Base-by-base conservation (phyloP, 768 basidiomycete genomes). In the Cystoderma amianthinum region DNA sequence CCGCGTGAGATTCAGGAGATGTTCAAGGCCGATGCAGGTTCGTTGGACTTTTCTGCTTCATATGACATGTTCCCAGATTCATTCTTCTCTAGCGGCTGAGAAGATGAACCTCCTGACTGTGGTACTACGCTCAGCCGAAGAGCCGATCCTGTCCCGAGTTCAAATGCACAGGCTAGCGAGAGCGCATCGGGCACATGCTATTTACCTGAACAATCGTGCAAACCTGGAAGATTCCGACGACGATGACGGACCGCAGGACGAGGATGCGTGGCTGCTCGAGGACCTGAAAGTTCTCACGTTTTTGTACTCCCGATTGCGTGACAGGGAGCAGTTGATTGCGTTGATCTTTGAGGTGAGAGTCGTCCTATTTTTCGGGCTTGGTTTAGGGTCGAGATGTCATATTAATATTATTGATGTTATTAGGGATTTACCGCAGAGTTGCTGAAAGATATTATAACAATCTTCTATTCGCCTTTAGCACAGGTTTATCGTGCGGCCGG, bases 401-500 rank as follows among this genome's bases (percentile, higher is more conserved):
- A n/a, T n/a, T n/a, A n/a, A n/a, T n/a, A n/a, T n/a, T n/a, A n/a
- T n/a, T n/a, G n/a, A n/a, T n/a, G n/a, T 39, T 41, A 5, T n/a
- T 24, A 98, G 94, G 94, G 96, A 16, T 83, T 83, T 34, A 98
- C 96, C 0, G 82, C 95, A 2, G 96, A 98, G 23, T 69, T 99
- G 18, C 67, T 99, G 54, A 97, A 94, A 61, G 96, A 99, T 58
- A 97, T 99, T 45, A 91, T 99, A 52, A 97, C 96, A 15, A 98
- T 99, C 44, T 99, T 99, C 62, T 99, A 99, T 60, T 67, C 93
- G 1, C 96, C 96, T 2, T 68, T 99, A 18, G 96, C 96, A 2
- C 90, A 95, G 55, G 96, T 98, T 1, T 99, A 98, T 65, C 82
- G 88, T 52, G 96, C 96, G 7, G 96, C 96, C 4, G 96, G 87